Conservation (phyloP, 495 filamentous ascomycete species). For the Parmelia sp. region DNA sequence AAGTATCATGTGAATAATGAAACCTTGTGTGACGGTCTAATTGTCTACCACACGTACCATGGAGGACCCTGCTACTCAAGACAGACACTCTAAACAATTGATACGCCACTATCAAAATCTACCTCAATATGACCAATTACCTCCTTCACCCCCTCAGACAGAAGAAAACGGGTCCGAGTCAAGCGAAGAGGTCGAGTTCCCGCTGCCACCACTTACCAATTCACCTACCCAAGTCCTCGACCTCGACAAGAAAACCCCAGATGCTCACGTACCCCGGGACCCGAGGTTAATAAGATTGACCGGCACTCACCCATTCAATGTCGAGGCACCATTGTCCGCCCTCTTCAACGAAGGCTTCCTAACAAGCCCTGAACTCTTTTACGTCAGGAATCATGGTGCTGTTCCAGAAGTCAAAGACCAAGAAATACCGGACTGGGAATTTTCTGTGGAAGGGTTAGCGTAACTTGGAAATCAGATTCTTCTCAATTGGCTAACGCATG, state of each 20-base stretch:
- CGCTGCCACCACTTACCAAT: conserved; percentile 66
- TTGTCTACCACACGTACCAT: conserved; percentile 10
- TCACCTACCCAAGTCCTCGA: conserved; percentile 58
- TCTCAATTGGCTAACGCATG: conserved; percentile 21
- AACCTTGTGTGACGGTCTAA: neutral
- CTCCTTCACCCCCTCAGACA: conserved; percentile 29
- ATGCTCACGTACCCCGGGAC: conserved; percentile 81
- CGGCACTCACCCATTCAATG: conserved; percentile 90
- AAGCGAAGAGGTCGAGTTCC: conserved; percentile 41
- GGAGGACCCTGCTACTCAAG: conserved; percentile 25
- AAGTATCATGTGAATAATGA: neutral
- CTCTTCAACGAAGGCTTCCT: conserved; percentile 84
- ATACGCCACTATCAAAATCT: conserved; percentile 24
- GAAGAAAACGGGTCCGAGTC: conserved; percentile 29
- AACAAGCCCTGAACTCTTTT: conserved; percentile 87
- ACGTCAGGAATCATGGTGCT: conserved; percentile 90
- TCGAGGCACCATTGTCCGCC: conserved; percentile 75
- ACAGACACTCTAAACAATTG: conserved; percentile 11
- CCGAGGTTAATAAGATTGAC: conserved; percentile 82
- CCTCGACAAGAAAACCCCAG: conserved; percentile 76
- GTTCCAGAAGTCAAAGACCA: conserved; percentile 72
- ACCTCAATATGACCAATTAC: conserved; percentile 22
- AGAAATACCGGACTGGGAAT: conserved; percentile 72
- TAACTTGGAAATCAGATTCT: neutral
- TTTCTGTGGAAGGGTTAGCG: conserved; percentile 71